Evolutionary conservation across 2,329 filamentous ascomycete genomes (phyloP).

Genomic region (Pseudopithomyces maydicus): DNA sequence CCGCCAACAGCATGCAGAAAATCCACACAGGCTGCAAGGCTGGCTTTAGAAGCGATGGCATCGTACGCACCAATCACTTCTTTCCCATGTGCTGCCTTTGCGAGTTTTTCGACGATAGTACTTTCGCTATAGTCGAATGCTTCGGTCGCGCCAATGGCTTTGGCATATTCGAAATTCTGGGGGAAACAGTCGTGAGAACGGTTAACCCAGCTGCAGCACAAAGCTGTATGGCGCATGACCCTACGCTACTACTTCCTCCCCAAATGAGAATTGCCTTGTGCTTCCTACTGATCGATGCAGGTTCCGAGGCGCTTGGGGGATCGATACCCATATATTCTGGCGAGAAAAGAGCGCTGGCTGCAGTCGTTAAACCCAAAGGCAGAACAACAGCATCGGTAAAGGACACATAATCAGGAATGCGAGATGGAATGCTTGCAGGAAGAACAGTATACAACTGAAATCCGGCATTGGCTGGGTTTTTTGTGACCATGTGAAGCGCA

Average conservation of each 20-base stretch:
- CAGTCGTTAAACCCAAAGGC: constrained; percentile 47
- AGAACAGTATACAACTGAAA: constrained; percentile 34
- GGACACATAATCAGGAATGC: constrained; percentile 38
- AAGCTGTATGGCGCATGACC: constrained; percentile 48
- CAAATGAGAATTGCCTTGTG: constrained; percentile 45
- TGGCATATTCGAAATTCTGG: constrained; percentile 53
- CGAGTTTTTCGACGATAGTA: constrained; percentile 50
- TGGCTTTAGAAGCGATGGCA: constrained; percentile 12
- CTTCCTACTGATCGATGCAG: neutral
- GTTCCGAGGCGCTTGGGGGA: constrained; percentile 31
- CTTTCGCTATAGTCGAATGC: constrained; percentile 56
- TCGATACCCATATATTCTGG: constrained; percentile 38
- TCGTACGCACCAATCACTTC: constrained; percentile 46
- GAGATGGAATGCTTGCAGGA: constrained; percentile 22
- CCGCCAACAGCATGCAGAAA: constrained; percentile 14
- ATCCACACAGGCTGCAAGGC: constrained; percentile 2
- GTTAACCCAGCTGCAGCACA: constrained; percentile 42
- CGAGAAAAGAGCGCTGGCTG: constrained; percentile 44
- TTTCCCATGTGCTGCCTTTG: constrained; percentile 37
- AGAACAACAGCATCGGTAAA: constrained; percentile 45
- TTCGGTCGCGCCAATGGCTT: constrained; percentile 50
- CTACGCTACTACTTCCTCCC: constrained; percentile 49
- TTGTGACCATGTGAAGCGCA: constrained; percentile 1
- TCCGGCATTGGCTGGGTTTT: constrained; percentile 7
- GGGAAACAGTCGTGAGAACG: constrained; percentile 47